A percentile compares a stretch with the other conserved stretches of the same genome.
These are phyloP conservation scores for Aureobasidium sp. DNA, from an alignment of 2,329 filamentous ascomycete species.

Conservation along the genomic window DNA sequence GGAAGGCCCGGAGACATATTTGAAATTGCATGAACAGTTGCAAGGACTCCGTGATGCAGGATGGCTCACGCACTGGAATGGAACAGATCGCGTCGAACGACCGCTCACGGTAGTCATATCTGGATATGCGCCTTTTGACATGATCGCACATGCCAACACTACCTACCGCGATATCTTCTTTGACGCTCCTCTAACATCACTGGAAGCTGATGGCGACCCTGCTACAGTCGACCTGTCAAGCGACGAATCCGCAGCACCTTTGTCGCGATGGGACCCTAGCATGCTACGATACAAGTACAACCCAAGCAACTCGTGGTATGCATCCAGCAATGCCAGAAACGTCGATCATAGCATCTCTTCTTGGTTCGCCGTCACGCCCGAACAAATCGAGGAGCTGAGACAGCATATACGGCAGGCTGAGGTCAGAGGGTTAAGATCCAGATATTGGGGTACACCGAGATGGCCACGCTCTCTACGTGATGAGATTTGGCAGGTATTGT, in stretches of 20 bases:
- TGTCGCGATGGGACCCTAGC: neutral
- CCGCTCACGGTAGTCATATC: slow-evolving; percentile 47
- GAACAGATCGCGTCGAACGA: slow-evolving; percentile 29
- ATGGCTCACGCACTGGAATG: slow-evolving; percentile 45
- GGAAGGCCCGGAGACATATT: slow-evolving; percentile 24
- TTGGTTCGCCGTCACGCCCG: neutral
- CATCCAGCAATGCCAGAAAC: slow-evolving; percentile 30
- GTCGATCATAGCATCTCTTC: slow-evolving; percentile 24
- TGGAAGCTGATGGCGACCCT: neutral
- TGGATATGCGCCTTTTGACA: slow-evolving; percentile 43
- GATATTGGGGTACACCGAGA: slow-evolving; percentile 1
- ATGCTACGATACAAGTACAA: slow-evolving; percentile 8
- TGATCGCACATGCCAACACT: slow-evolving; percentile 24
- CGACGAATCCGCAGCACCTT: neutral
- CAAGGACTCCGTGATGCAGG: slow-evolving; percentile 38
- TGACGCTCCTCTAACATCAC: slow-evolving; percentile 17
- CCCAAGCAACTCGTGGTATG: slow-evolving; percentile 7
- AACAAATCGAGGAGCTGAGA: neutral
- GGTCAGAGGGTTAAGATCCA: neutral
- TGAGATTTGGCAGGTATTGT: neutral
- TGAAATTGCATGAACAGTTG: slow-evolving; percentile 29
- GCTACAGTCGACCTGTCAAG: neutral
- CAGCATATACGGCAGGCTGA: neutral
- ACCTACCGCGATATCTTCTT: slow-evolving; percentile 46
- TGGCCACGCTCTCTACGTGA: neutral